Percentiles rank a stretch among this genome's conserved stretches.
phyloP scores from a whole-genome alignment of 2,329 filamentous ascomycete genomes.

The Apiospora aurea region DNA sequence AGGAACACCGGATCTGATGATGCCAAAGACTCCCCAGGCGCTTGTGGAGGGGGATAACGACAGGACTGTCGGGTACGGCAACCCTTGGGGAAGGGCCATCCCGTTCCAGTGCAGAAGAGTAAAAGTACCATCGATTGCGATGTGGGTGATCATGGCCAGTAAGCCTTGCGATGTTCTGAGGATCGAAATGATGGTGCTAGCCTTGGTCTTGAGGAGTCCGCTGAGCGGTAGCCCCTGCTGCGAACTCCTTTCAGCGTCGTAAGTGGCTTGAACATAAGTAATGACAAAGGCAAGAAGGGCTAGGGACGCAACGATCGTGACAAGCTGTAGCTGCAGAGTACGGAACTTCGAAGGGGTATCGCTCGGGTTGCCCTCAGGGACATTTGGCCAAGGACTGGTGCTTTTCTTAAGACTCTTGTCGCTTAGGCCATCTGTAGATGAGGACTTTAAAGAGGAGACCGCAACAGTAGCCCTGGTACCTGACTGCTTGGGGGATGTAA shows the following conservation, averaged over 20 bases:
- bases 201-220: not conserved
- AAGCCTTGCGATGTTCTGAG: not conserved
- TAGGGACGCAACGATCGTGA: not conserved
- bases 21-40: not conserved
- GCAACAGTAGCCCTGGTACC: too few species aligned
- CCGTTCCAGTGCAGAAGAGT: not conserved
- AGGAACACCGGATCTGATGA: not conserved
- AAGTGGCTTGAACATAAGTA: not conserved
- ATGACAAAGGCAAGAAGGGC: not conserved
- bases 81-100: not conserved
- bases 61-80: not conserved
- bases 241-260: not conserved
- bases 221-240: not conserved
- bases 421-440: too few species aligned
- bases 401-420: too few species aligned
- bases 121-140: not conserved
- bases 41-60: not conserved
- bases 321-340: not conserved
- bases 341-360: not conserved
- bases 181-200: not conserved
- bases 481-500: too few species aligned
- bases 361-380: too few species aligned
- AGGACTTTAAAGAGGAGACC: too few species aligned
- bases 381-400: too few species aligned
- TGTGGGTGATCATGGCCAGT: not conserved